Base-by-base conservation (phyloP, 352 stramenopile species). In the Phytophthora foliorum region DNA sequence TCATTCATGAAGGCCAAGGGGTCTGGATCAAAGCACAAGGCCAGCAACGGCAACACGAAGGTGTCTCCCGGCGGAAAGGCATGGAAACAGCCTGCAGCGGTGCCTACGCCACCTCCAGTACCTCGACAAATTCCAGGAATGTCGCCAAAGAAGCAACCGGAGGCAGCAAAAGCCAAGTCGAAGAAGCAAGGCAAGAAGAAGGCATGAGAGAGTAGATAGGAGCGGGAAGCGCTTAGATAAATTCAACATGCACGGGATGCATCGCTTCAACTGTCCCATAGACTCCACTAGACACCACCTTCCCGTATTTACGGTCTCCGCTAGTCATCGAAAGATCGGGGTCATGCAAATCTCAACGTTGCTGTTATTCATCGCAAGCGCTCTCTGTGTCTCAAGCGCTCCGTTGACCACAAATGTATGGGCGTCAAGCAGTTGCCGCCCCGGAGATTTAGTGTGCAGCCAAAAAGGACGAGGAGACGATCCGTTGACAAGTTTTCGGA, bases 101-200 rank as follows among this genome's bases (percentile, higher is more conserved):
- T 36, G 16, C 48, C 59, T 54, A 24, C 46, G 21, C n/a, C 59
- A 44, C 38, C 58, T 56, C 29, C 25, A 56, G 49, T 34, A 14
- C 46, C 63, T 51, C 64, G 59, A 57, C 46, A 57, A 2, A 82
- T 82, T 68, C 75, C 75, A 54, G 75, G 75, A n/a, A 82, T 82
- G 75, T 82, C 72, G 22, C 63, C 57, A 0, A 74, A 41, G 31
- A 80, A 76, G 11, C 61, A 72, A 46, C 16, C 57, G 6, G 61
- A 69, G n/a, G 51, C 44, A 45, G 41, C 60, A 57, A 74, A 67
- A 59, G 38, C 36, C 4, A 76, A 72, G 63, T 25, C 56, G 19
- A 72, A 68, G 46, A 82, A 80, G 45, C 58, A 74, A 11, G 42
- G 63, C 34, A 80, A 80, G 68, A 82, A 78, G 60, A 77, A 77